A percentile compares a stretch with the other conserved stretches of the same genome.
Conservation (phyloP, 2,329 filamentous ascomycete genomes). For the Neocatenulostroma microsporum region DNA sequence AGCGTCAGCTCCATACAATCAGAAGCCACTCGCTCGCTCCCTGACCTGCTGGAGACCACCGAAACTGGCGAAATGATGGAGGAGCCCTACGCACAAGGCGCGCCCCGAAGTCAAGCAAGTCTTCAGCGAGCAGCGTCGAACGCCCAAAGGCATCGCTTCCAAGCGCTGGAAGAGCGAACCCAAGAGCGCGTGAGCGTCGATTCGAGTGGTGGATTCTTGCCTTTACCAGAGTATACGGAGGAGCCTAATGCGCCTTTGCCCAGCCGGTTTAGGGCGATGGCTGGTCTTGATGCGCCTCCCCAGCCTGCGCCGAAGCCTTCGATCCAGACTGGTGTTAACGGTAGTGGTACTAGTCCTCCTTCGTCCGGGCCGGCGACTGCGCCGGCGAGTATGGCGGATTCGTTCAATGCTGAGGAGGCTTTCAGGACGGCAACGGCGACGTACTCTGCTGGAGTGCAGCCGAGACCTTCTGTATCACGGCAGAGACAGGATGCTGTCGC, state of each 20-base stretch:
- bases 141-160: slow-evolving; percentile 62
- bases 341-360: neutral
- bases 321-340: slow-evolving; percentile 5
- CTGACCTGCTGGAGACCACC: slow-evolving; percentile 26
- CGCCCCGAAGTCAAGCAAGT: slow-evolving; percentile 27
- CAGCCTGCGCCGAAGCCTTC: slow-evolving; percentile 10
- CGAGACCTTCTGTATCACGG: too few species aligned
- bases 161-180: slow-evolving; percentile 48
- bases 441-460: slow-evolving; percentile 1
- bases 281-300: slow-evolving; percentile 27
- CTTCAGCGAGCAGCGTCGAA: slow-evolving; percentile 47
- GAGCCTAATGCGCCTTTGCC: slow-evolving; percentile 40
- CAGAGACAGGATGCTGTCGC: slow-evolving; percentile 11
- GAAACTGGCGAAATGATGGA: slow-evolving; percentile 24
- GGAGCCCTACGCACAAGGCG: slow-evolving; percentile 28
- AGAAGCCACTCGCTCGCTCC: slow-evolving; percentile 22
- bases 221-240: slow-evolving; percentile 68
- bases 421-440: slow-evolving; percentile 14
- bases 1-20: slow-evolving; percentile 21
- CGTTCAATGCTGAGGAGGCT: slow-evolving; percentile 17
- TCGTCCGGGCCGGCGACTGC: slow-evolving; percentile 6
- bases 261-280: slow-evolving; percentile 29
- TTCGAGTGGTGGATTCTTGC: slow-evolving; percentile 73
- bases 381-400: slow-evolving; percentile 5
- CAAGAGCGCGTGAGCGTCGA: slow-evolving; percentile 43